phyloP scores from a whole-genome alignment of 768 basidiomycete species.

The Collybiopsis confluens region DNA sequence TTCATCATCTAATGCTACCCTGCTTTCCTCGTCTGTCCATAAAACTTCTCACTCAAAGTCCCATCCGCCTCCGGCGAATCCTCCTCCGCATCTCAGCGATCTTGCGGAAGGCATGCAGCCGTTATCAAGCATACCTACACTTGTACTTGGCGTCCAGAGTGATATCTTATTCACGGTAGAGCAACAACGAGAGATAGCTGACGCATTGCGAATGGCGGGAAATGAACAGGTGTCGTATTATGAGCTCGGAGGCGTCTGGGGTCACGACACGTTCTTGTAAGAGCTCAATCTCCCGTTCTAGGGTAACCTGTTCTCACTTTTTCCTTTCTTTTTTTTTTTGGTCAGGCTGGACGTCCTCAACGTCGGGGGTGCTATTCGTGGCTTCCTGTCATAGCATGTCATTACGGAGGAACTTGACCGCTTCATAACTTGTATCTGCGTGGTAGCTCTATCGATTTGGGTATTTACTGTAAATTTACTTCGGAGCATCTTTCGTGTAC shows the following conservation, averaged over 20 bases:
- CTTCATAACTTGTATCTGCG: too few relatives aligned
- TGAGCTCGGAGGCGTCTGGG: conserved; percentile 99
- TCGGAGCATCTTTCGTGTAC: too few relatives aligned
- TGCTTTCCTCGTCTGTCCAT: conserved; percentile 23
- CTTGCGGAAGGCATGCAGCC: conserved; percentile 78
- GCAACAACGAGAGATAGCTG: conserved; percentile 92
- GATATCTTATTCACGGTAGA: conserved; percentile 97
- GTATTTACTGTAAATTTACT: too few relatives aligned
- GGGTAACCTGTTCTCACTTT: not conserved
- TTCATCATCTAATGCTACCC: conserved; percentile 32
- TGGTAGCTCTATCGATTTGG: too few relatives aligned
- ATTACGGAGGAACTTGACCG: too few relatives aligned
- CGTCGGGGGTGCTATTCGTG: conserved; percentile 87
- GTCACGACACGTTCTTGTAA: conserved; percentile 95
- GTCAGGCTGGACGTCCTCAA: conserved; percentile 80
- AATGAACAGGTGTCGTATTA: conserved; percentile 91
- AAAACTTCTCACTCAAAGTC: conserved; percentile 58
- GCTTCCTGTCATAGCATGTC: conserved; percentile 63
- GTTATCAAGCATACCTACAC: conserved; percentile 69
- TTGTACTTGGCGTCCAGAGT: conserved; percentile 92
- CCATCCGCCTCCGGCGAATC: conserved; percentile 67
- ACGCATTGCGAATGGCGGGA: conserved; percentile 87
- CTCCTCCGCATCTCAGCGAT: conserved; percentile 69
- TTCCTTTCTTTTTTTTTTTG: conserved; percentile 5
- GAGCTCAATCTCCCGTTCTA: conserved; percentile 29